phyloP scores from a whole-genome alignment of 2,329 filamentous ascomycete genomes.

The Helicocarpus griseus region DNA sequence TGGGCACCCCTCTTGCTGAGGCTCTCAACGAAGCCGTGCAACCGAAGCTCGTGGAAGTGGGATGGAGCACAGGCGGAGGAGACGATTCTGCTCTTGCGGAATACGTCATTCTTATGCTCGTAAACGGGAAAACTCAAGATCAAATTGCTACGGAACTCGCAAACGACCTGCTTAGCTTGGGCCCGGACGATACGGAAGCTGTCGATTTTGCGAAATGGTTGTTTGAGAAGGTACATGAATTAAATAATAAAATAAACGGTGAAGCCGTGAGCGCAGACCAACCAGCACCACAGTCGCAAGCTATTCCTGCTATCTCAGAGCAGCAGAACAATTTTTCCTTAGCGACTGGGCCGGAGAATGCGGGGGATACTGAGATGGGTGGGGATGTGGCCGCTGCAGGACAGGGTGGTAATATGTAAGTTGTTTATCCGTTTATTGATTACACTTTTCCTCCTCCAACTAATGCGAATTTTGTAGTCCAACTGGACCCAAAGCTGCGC shows the following conservation, averaged over 20 bases:
- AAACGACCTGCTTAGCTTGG: conserved; percentile 72
- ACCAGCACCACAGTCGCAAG: conserved; percentile 16
- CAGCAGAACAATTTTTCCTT: conserved; percentile 23
- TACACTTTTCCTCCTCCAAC: not conserved
- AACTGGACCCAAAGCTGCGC: conserved; percentile 91
- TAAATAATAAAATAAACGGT: conserved; percentile 56
- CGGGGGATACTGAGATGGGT: conserved; percentile 65
- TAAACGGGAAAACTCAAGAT: conserved; percentile 85
- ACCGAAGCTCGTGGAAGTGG: conserved; percentile 83
- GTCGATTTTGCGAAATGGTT: conserved; percentile 83
- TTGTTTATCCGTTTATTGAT: not conserved
- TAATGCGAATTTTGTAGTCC: conserved; percentile 48
- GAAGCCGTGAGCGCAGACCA: conserved; percentile 23
- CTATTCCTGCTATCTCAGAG: conserved; percentile 26
- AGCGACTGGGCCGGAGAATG: conserved; percentile 19
- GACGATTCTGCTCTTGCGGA: conserved; percentile 78
- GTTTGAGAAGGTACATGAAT: conserved; percentile 69
- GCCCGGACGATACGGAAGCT: conserved; percentile 72
- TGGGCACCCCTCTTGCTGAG: conserved; percentile 74
- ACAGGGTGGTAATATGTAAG: conserved; percentile 31
- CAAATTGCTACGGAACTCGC: conserved; percentile 84
- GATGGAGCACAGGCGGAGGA: conserved; percentile 77
- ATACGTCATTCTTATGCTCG: conserved; percentile 95
- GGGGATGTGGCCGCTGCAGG: conserved; percentile 36
- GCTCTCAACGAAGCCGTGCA: conserved; percentile 75